phyloP scores from a whole-genome alignment of 176 grass and related monocot genomes.

The Canna indica region DNA sequence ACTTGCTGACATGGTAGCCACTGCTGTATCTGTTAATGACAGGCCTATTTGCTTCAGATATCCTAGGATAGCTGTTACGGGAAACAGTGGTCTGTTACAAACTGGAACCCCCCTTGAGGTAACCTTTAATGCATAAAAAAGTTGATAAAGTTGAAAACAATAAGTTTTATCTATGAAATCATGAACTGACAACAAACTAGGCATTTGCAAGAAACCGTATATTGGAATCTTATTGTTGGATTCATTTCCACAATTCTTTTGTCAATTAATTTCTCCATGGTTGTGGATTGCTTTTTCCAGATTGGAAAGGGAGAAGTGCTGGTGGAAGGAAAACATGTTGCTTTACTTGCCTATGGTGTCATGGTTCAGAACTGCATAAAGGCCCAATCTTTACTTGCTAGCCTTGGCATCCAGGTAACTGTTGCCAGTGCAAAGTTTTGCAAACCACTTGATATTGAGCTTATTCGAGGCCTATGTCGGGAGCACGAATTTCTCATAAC shows the following conservation, averaged over 20 bases:
- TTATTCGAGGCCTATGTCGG: conserved; percentile 45
- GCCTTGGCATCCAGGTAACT: conserved; percentile 53
- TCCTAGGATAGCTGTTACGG: conserved; percentile 42
- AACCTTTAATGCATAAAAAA: too few relatives aligned
- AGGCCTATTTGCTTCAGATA: conserved; percentile 58
- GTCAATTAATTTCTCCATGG: background rate
- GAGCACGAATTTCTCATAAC: conserved; percentile 60
- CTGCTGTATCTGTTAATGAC: conserved; percentile 41
- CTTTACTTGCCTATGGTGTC: conserved; percentile 55
- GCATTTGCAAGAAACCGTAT: background rate
- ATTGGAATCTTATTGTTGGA: background rate
- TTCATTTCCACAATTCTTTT: background rate
- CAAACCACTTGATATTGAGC: conserved; percentile 69
- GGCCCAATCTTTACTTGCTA: conserved; percentile 53
- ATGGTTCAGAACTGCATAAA: conserved; percentile 64
- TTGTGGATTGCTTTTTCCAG: conserved; percentile 26
- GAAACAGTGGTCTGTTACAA: conserved; percentile 21
- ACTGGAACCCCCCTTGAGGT: conserved; percentile 47
- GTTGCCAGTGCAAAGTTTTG: conserved; percentile 70
- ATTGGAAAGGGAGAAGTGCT: conserved; percentile 75
- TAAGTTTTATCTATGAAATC: background rate
- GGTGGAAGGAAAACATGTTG: conserved; percentile 47
- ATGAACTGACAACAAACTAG: too few relatives aligned
- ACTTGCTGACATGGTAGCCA: conserved; percentile 62
- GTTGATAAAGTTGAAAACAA: too few relatives aligned